Evolutionary conservation across 2,329 filamentous ascomycete genomes (phyloP).

Genomic region (Cryoendolithus antarcticus): DNA sequence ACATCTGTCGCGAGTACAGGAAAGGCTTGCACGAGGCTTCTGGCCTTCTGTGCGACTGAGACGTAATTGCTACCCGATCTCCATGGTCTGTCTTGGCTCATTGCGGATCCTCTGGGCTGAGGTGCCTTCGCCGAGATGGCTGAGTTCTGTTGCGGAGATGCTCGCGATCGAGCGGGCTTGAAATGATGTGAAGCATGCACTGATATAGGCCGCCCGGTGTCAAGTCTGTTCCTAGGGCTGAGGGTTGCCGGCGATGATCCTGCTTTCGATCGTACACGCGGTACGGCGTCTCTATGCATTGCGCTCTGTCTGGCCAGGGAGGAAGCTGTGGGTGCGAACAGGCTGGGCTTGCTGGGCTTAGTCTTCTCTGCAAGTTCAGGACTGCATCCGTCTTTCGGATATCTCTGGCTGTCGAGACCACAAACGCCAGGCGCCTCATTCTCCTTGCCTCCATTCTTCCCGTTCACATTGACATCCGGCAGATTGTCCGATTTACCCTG

Average conservation of each 20-base stretch:
- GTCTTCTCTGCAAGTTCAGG: too few relatives aligned
- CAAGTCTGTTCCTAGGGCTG: too few relatives aligned
- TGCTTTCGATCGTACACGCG: background rate
- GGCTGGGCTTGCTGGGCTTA: slow-evolving; percentile 1
- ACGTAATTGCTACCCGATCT: slow-evolving; percentile 2
- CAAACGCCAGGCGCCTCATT: slow-evolving; percentile 43
- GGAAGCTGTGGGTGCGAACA: slow-evolving; percentile 14
- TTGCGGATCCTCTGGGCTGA: background rate
- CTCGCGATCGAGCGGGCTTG: too few relatives aligned
- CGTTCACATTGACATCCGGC: slow-evolving; percentile 37
- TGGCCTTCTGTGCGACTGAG: slow-evolving; percentile 12
- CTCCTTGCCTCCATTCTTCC: slow-evolving; percentile 48
- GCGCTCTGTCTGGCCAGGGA: slow-evolving; percentile 3
- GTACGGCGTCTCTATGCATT: slow-evolving; percentile 2
- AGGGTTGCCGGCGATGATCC: too few relatives aligned
- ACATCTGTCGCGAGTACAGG: slow-evolving; percentile 44
- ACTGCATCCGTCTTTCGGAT: background rate
- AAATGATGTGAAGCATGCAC: too few relatives aligned
- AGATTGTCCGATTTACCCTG: slow-evolving; percentile 17
- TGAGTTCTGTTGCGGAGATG: background rate
- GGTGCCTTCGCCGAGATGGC: slow-evolving; percentile 1
- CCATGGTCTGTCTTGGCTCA: slow-evolving; percentile 1
- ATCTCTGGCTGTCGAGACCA: background rate
- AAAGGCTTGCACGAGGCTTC: slow-evolving; percentile 25
- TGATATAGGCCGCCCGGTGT: too few relatives aligned